Base-by-base conservation (phyloP, 441 rosid species). In the Macaranga tanarius region DNA sequence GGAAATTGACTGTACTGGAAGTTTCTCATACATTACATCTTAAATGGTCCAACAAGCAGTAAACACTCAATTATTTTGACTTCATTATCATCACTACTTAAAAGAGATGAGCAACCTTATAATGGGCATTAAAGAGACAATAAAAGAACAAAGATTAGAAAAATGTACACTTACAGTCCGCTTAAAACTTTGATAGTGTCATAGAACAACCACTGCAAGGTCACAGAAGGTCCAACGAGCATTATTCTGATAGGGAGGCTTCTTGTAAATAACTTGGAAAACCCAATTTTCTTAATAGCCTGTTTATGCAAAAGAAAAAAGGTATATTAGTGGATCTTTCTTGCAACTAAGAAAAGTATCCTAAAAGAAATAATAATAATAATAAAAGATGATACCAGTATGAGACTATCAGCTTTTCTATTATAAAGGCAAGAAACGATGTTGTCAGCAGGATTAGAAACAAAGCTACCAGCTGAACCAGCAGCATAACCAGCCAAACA, bases 401-500 rank as follows among this genome's bases (percentile, higher is more conserved):
- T 15, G 26, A 73, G 52, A 59, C 62, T 86, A 73, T 85, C 85
- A n/a, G 89, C 86, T 78, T 85, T 90, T 75, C 80, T 83, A 81
- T 84, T 88, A 77, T 92, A 86, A 69, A 88, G 93, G 67, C 86
- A 85, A 9, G 95, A 72, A 70, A 92, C 82, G 62, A 92, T 84
- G 74, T 90, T 91, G 84, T 90, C 92, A 23, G 97, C 93, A 3
- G 97, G 97, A 77, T 90, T 90, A 73, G 97, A 87, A 62, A 90
- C 55, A 61, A 90, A 23, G 70, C 90, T 86, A 70, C 92, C 91
- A 67, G 87, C 82, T 10, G 91, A 84, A 76, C 95, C 97, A 59
- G 97, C 93, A n/a, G 87, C 76, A 58, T 90, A 92, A 55, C 97
- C 97, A 78, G 97, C 93, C 64, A 92, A 73, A 84, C 91, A 88